Conservation (phyloP, 2,329 filamentous ascomycete species). For the Pseudogymnoascus sp. region DNA sequence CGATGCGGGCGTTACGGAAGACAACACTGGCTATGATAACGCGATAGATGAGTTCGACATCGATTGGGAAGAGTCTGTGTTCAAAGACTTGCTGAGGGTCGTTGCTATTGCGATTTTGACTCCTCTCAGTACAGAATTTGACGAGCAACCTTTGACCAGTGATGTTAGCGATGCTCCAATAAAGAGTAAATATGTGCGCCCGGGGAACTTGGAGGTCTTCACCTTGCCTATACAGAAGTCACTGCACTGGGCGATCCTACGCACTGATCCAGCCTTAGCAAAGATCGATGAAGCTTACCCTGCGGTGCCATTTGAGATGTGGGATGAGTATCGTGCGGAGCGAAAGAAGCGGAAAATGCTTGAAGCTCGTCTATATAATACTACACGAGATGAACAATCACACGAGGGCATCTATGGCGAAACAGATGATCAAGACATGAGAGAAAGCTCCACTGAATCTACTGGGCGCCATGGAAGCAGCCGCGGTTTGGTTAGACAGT, state of each 20-base stretch:
- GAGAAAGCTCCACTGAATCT: background rate
- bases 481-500: background rate
- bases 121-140: background rate
- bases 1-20: background rate
- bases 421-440: background rate
- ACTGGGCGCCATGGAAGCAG: background rate
- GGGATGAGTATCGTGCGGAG: slow-evolving; percentile 1
- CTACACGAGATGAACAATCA: background rate
- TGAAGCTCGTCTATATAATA: background rate
- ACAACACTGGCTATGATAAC: background rate
- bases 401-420: background rate
- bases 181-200: slow-evolving; percentile 32
- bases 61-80: slow-evolving; percentile 2
- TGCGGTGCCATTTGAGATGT: slow-evolving; percentile 21
- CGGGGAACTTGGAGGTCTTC: slow-evolving; percentile 37
- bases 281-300: slow-evolving; percentile 17
- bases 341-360: background rate
- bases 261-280: slow-evolving; percentile 39
- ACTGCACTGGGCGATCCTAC: slow-evolving; percentile 33
- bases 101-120: background rate
- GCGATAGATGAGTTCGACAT: background rate
- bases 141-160: background rate
- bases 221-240: slow-evolving; percentile 34
- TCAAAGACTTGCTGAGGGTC: background rate
- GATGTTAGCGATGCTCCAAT: background rate